A percentile compares a stretch with the other conserved stretches of the same genome.
Conservation (phyloP, 2,329 filamentous ascomycete genomes). For the Corinectria fuckeliana region DNA sequence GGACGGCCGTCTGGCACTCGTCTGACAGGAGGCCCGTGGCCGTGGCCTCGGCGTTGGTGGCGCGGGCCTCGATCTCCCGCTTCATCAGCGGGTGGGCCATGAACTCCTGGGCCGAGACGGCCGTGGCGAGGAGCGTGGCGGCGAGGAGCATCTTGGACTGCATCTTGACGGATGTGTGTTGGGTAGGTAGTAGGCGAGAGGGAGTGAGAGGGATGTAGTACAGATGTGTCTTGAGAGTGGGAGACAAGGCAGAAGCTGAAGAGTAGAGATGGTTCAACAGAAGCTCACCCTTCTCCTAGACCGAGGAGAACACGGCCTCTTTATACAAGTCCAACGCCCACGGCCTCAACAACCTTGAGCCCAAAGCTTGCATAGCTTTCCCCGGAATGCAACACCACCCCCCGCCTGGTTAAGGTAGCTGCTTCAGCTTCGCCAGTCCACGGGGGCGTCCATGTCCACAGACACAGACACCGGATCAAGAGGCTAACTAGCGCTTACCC, state of each 20-base stretch:
- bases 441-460: slow-evolving; percentile 18
- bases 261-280: background rate
- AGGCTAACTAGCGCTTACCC: slow-evolving; percentile 18
- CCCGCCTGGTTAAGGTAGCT: background rate
- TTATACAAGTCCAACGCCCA: slow-evolving; percentile 2
- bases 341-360: background rate
- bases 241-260: background rate
- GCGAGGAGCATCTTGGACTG: slow-evolving; percentile 38
- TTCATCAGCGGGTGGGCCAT: slow-evolving; percentile 39
- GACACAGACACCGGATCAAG: background rate
- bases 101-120: slow-evolving; percentile 37
- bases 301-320: background rate
- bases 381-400: slow-evolving; percentile 12
- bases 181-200: background rate
- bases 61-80: slow-evolving; percentile 37
- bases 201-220: background rate
- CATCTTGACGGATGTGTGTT: slow-evolving; percentile 32
- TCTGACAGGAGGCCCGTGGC: slow-evolving; percentile 18
- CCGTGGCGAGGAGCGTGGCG: slow-evolving; percentile 36
- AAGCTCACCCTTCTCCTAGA: rapidly evolving
- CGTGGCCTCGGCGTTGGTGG: background rate
- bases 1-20: slow-evolving; percentile 34
- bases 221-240: background rate
- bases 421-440: background rate
- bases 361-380: slow-evolving; percentile 2